A percentile compares a stretch with the other conserved stretches of the same genome.
phyloP scores from a whole-genome alignment of 1,284 basidiomycete genomes.

The Mycosarcoma maydis region DNA sequence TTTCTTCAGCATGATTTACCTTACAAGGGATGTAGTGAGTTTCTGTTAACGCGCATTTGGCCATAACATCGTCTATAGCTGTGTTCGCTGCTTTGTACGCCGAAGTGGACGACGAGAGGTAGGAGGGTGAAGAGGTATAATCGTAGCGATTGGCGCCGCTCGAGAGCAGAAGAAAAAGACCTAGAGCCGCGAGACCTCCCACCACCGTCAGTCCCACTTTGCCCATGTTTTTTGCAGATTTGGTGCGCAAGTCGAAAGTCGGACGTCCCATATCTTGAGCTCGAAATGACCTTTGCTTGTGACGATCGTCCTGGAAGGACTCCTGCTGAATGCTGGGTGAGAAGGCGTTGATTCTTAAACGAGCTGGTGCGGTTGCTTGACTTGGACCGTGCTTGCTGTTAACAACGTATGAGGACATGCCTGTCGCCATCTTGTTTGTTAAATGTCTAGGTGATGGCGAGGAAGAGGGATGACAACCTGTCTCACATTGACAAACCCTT shows the following conservation, averaged over 20 bases:
- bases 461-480: background rate
- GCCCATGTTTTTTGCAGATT: background rate
- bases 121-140: constrained; percentile 1
- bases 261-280: background rate
- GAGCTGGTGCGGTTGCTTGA: background rate
- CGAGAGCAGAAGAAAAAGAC: constrained; percentile 16
- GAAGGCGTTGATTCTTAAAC: constrained; percentile 14
- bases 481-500: background rate
- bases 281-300: background rate
- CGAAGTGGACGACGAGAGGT: constrained; percentile 11
- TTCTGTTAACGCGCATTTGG: constrained; percentile 2
- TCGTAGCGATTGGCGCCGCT: constrained; percentile 6
- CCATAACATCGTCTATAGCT: constrained; percentile 9
- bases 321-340: constrained; percentile 2
- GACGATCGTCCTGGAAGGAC: background rate
- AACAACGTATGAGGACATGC: background rate
- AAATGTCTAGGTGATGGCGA: background rate
- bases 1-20: constrained; percentile 17
- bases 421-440: background rate
- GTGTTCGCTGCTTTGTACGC: constrained; percentile 1
- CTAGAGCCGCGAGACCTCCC: constrained; percentile 11
- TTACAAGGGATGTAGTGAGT: constrained; percentile 31
- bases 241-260: background rate
- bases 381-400: background rate
- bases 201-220: constrained; percentile 5